These are phyloP conservation scores for Penicillium odoratum DNA, from an alignment of 495 filamentous ascomycete genomes.

Conservation along the genomic window DNA sequence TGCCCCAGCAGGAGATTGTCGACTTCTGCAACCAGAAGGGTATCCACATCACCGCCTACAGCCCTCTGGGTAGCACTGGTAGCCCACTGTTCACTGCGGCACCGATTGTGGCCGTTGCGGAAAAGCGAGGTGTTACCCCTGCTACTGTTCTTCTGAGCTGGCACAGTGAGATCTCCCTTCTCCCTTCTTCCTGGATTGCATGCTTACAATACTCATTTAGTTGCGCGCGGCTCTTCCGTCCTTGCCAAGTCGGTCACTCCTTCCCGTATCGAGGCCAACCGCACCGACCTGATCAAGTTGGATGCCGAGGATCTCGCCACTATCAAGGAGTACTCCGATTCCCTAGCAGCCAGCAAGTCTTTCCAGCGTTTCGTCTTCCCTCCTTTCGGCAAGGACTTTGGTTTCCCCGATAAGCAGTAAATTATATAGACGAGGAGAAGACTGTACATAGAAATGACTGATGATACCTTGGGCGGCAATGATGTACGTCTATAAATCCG, in stretches of 20 bases:
- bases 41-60: conserved; percentile 76
- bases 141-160: conserved; percentile 71
- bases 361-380: conserved; percentile 74
- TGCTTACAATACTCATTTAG: conserved; percentile 35
- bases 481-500: not conserved
- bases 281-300: conserved; percentile 61
- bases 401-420: conserved; percentile 70
- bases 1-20: conserved; percentile 86
- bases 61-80: conserved; percentile 75
- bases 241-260: conserved; percentile 79
- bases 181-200: not conserved
- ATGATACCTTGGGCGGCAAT: conserved; percentile 2
- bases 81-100: conserved; percentile 69
- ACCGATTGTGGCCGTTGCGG: conserved; percentile 66
- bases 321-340: conserved; percentile 59
- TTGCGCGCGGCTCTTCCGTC: conserved; percentile 69
- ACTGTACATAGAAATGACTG: conserved; percentile 6
- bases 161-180: conserved; percentile 55
- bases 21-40: conserved; percentile 72
- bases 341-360: conserved; percentile 59
- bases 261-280: conserved; percentile 71
- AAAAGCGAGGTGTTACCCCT: conserved; percentile 64
- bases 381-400: conserved; percentile 73
- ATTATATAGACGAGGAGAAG: not conserved
- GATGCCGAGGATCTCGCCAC: conserved; percentile 64